phyloP scores from a whole-genome alignment of 2,329 filamentous ascomycete genomes.

The Colletotrichum tamarilloi region DNA sequence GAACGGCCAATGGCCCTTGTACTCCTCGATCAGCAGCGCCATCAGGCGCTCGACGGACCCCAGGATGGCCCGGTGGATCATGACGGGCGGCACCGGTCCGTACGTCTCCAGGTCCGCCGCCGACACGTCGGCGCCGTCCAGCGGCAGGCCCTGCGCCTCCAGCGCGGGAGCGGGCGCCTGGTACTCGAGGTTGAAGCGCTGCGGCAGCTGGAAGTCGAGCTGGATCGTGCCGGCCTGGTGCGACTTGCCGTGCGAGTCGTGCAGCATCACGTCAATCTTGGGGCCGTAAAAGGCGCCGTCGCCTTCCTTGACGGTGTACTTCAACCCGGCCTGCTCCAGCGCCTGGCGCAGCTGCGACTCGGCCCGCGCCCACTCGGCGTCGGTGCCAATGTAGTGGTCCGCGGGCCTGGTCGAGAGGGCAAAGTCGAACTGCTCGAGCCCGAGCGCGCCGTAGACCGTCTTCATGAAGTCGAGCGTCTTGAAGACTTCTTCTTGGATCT shows the following conservation, averaged over 20 bases:
- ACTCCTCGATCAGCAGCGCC: constrained; percentile 86
- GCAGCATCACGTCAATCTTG: constrained; percentile 88
- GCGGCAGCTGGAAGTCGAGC: constrained; percentile 89
- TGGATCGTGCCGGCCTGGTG: constrained; percentile 92
- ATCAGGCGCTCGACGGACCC: constrained; percentile 88
- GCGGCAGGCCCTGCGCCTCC: constrained; percentile 61
- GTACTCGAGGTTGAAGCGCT: constrained; percentile 83
- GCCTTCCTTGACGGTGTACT: constrained; percentile 81
- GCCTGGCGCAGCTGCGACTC: constrained; percentile 53
- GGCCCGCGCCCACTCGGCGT: constrained; percentile 69
- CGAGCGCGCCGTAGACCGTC: constrained; percentile 76
- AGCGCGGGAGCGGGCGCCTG: constrained; percentile 73
- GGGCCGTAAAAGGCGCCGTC: constrained; percentile 93
- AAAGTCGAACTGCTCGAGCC: constrained; percentile 78
- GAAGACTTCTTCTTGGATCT: constrained; percentile 80
- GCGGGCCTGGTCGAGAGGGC: constrained; percentile 82
- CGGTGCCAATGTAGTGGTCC: constrained; percentile 80
- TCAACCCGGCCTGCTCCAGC: constrained; percentile 73
- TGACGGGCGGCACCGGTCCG: constrained; percentile 75
- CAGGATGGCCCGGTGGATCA: constrained; percentile 87
- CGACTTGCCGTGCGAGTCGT: constrained; percentile 84
- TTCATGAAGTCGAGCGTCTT: constrained; percentile 80
- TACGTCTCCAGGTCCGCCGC: constrained; percentile 49
- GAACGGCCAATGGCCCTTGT: constrained; percentile 84
- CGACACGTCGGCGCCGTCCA: constrained; percentile 46